These are phyloP conservation scores for Candida maltosa DNA, from an alignment of 805 yeast species.

Conservation along the genomic window DNA sequence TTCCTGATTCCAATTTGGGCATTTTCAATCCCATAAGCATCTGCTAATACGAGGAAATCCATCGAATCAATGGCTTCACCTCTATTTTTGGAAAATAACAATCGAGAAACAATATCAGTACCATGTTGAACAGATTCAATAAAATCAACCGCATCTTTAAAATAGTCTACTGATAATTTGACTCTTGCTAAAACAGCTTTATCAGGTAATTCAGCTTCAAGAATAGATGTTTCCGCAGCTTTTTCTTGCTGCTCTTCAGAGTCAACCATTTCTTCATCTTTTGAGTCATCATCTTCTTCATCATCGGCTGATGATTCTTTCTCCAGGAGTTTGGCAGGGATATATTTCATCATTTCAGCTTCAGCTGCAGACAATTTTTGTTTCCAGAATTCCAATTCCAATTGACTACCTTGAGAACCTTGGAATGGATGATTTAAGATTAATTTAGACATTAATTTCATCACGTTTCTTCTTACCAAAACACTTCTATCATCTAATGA, in stretches of 20 bases:
- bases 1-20: conserved; percentile 70
- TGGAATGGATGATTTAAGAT: conserved; percentile 81
- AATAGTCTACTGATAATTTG: conserved; percentile 66
- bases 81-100: conserved; percentile 80
- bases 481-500: conserved; percentile 84
- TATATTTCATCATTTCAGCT: conserved; percentile 33
- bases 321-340: too few relatives aligned
- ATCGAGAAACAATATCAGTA: conserved; percentile 50
- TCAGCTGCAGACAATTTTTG: conserved; percentile 50
- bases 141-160: conserved; percentile 74
- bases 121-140: conserved; percentile 68
- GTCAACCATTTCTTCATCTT: too few relatives aligned
- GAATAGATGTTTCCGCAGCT: conserved; percentile 22
- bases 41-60: conserved; percentile 88
- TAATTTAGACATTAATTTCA: conserved; percentile 68
- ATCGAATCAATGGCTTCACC: conserved; percentile 87
- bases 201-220: conserved; percentile 28
- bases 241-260: conserved; percentile 14
- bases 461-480: conserved; percentile 78
- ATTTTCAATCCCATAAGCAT: conserved; percentile 78
- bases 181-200: conserved; percentile 42
- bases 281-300: too few relatives aligned
- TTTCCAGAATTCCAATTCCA: conserved; percentile 62
- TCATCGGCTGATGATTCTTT: too few relatives aligned
- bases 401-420: conserved; percentile 71